Conservation (phyloP, 371 early-diverging fungal genomes). For the Zychaea mexicana region DNA sequence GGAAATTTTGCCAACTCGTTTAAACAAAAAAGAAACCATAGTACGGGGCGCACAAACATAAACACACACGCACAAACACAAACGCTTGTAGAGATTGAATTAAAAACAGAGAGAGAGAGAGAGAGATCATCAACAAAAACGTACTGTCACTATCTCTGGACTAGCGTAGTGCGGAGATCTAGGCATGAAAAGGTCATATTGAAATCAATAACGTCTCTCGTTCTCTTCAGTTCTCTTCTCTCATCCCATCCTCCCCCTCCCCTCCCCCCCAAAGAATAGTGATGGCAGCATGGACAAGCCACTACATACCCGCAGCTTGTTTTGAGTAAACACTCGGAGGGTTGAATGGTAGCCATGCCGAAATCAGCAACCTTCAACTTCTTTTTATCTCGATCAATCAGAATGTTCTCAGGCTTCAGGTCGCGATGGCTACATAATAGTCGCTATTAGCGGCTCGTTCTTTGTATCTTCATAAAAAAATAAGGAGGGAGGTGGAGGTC, state of each 20-base stretch:
- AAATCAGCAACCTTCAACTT: constrained; percentile 85
- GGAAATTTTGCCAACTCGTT: constrained; percentile 80
- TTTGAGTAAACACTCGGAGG: constrained; percentile 60
- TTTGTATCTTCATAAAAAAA: background rate
- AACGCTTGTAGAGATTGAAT: too few species aligned
- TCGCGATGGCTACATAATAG: constrained; percentile 85
- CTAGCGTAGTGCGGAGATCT: constrained; percentile 89
- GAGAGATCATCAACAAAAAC: too few species aligned
- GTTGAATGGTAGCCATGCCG: constrained; percentile 81
- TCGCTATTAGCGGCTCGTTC: too few species aligned
- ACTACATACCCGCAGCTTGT: constrained; percentile 84
- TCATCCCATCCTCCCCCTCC: background rate
- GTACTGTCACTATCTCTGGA: constrained; percentile 84
- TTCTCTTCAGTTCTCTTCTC: background rate
- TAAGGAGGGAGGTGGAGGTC: too few species aligned
- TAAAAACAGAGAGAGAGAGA: too few species aligned
- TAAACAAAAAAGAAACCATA: constrained; percentile 84
- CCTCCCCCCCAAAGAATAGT: background rate
- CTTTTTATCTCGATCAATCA: constrained; percentile 75
- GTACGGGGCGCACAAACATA: constrained; percentile 23
- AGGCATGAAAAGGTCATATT: background rate
- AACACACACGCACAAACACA: background rate
- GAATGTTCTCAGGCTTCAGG: constrained; percentile 93
- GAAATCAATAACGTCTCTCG: background rate
- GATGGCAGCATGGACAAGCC: too few species aligned